phyloP scores from a whole-genome alignment of 495 filamentous ascomycete genomes.

The Penicillium roqueforti region DNA sequence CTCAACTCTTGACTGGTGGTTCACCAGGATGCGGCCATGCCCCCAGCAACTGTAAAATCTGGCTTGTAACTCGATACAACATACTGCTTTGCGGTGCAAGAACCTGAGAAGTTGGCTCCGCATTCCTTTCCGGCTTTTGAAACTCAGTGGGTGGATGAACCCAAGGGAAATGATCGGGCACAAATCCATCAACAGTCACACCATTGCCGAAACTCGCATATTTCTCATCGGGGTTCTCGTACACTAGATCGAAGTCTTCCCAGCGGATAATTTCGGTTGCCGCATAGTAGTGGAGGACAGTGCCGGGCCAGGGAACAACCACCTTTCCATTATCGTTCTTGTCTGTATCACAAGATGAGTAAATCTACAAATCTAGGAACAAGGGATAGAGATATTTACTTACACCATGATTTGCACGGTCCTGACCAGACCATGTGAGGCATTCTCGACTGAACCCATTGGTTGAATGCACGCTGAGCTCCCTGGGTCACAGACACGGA shows the following conservation, averaged over 20 bases:
- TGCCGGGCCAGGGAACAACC: conserved; percentile 14
- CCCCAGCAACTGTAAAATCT: not conserved
- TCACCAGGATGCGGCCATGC: not conserved
- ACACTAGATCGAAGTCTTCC: conserved; percentile 14
- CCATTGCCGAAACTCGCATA: conserved; percentile 13
- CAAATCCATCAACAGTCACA: conserved; percentile 10
- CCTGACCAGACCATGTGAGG: conserved; percentile 13
- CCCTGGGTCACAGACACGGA: conserved; percentile 2
- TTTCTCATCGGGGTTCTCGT: conserved; percentile 3
- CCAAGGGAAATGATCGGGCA: conserved; percentile 4
- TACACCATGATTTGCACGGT: conserved; percentile 15
- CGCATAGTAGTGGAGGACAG: conserved; percentile 12
- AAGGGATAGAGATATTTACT: not conserved
- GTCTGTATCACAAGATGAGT: not conserved
- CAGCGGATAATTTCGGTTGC: conserved; percentile 14
- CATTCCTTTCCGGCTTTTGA: not conserved
- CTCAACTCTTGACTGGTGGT: not conserved
- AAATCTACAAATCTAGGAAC: not conserved
- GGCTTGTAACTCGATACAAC: not conserved
- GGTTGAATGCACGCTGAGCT: conserved; percentile 7
- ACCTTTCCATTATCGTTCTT: conserved; percentile 11
- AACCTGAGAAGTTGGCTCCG: too few relatives aligned
- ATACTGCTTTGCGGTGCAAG: not conserved
- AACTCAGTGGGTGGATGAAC: not conserved
- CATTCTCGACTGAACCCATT: conserved; percentile 15